Base-by-base conservation (phyloP, 1,284 basidiomycete species). In the Singerocomus rubriflavus region DNA sequence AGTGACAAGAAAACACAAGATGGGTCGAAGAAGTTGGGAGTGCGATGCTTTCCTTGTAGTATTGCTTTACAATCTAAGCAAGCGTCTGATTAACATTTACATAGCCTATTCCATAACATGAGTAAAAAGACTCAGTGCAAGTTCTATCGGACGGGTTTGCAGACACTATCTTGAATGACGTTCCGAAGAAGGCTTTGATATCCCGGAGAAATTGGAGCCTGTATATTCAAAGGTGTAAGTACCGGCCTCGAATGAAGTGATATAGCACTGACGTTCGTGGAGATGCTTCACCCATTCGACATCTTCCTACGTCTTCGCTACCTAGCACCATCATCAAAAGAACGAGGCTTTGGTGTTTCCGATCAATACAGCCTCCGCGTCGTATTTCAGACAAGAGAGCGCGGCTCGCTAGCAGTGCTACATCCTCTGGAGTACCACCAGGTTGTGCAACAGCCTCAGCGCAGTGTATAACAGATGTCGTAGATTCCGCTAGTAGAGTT, bases 171-270 rank as follows among this genome's bases (percentile, higher is more conserved):
- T 81, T 81, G 69, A 84, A 82, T 14, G 79, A 78, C 0, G 80
- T 82, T 30, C 93, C 93, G 56, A 98, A 93, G 62, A 91, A 89
- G 11, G 80, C 73, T 55, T 82, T 81, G 42, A 94, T 71, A 61
- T 99, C 96, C 32, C 91, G 78, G 37, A 99, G 72, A 65, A 96
- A 93, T 74, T 97, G 92, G 39, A 97, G 81, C 9, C 94, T 97
- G 55, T 16, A 58, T 4, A 38, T 17, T 21, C 4, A 26, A 40
- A 14, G 55, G 45, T 41, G 52, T 64, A 42, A 61, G 52, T 17
- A 48, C 41, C 35, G 44, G 38, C 33, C 16, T 5, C n/a, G 3
- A 5, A 26, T 27, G 16, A 29, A 42, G 6, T 17, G 13, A n/a
- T 16, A 31, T 38, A 16, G 27, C 42, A 82, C 89, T 71, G 59